Evolutionary conservation across 257 asterid species (phyloP).

Genomic region (Haberlea rhodopensis): DNA sequence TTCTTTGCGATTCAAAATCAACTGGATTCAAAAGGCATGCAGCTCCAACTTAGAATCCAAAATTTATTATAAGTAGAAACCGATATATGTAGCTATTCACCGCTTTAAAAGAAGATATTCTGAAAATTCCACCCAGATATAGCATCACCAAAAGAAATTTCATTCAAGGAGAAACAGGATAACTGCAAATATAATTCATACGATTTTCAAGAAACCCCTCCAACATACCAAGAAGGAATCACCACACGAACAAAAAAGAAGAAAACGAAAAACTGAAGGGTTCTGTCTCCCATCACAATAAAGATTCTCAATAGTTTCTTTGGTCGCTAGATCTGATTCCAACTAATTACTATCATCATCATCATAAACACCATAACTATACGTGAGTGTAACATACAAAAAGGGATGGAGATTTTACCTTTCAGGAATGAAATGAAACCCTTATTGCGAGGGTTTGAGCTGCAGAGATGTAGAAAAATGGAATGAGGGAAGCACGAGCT

Average conservation of each 20-base stretch:
- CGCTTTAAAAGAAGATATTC: neutral
- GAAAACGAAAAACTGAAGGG: neutral
- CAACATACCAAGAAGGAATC: constrained; percentile 1
- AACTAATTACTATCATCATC: neutral
- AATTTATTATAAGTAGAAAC: neutral
- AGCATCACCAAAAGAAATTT: too few species aligned
- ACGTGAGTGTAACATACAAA: neutral
- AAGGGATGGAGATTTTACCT: neutral
- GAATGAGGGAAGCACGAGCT: neutral
- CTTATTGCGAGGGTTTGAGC: neutral
- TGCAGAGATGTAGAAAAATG: neutral
- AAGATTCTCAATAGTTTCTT: constrained; percentile 10
- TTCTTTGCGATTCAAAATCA: constrained; percentile 7
- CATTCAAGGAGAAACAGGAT: neutral
- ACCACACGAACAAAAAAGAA: neutral
- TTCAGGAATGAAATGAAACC: neutral
- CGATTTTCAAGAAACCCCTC: constrained; percentile 9
- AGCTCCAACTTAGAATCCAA: neutral
- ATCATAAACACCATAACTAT: neutral
- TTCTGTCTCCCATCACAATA: constrained; percentile 14
- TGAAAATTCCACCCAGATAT: too few species aligned
- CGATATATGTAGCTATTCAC: neutral
- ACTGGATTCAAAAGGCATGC: constrained; percentile 16
- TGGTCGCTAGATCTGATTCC: constrained; percentile 17
- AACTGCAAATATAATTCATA: neutral